Percentiles rank a stretch among this genome's conserved stretches.
phyloP scores from a whole-genome alignment of 768 basidiomycete genomes.

The Amanita pallidorosea region DNA sequence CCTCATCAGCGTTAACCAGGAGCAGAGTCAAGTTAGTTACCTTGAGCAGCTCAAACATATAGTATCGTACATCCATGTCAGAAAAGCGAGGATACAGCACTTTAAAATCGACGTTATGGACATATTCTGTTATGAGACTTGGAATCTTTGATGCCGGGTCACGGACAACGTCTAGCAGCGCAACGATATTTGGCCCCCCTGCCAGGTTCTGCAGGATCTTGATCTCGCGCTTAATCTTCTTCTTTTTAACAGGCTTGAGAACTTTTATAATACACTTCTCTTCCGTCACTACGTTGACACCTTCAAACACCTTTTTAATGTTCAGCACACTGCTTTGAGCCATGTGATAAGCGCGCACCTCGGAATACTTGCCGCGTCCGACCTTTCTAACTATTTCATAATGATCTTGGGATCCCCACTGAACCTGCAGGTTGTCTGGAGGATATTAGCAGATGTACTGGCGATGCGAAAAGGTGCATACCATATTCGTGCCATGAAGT shows the following conservation, averaged over 20 bases:
- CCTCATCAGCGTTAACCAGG: conserved; percentile 9
- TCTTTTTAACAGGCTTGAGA: conserved; percentile 98
- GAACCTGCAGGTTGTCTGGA: conserved; percentile 90
- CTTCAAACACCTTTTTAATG: conserved; percentile 70
- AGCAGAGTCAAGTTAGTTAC: conserved; percentile 20
- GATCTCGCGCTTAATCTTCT: conserved; percentile 99
- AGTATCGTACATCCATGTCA: conserved; percentile 92
- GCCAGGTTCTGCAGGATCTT: conserved; percentile 96
- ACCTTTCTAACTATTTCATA: conserved; percentile 98
- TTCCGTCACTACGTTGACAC: conserved; percentile 81
- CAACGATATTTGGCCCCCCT: conserved; percentile 91
- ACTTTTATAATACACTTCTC: conserved; percentile 99
- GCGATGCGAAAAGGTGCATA: conserved; percentile 23
- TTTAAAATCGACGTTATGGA: conserved; percentile 98
- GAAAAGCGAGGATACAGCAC: conserved; percentile 91
- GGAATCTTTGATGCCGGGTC: conserved; percentile 96
- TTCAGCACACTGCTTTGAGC: conserved; percentile 7
- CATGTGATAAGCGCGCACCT: conserved; percentile 37
- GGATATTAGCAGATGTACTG: conserved; percentile 12
- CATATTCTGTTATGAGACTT: conserved; percentile 93
- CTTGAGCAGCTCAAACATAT: conserved; percentile 95
- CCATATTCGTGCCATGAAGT: conserved; percentile 96
- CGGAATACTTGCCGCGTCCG: conserved; percentile 90
- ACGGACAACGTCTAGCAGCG: conserved; percentile 88
- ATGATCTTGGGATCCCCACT: conserved; percentile 95